Evolutionary conservation across 2,329 filamentous ascomycete genomes (phyloP), one percentile per base, ranked within the genome.

Genomic region (Nothopassalora personata): DNA sequence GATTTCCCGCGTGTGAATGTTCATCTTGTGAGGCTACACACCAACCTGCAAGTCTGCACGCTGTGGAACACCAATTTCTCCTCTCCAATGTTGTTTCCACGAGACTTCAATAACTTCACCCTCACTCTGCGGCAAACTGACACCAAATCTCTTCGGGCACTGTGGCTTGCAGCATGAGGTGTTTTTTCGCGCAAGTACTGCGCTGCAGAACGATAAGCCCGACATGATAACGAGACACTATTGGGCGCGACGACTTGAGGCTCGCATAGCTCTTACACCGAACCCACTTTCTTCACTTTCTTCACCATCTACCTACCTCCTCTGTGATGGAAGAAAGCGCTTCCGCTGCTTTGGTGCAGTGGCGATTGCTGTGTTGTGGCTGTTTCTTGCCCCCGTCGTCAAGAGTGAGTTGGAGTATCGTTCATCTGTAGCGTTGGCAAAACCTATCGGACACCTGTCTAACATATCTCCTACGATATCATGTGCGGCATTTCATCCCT

Each of bases 401-500:
- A 23, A 23, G 23, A 1, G 23, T 23, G 23, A 23, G 23, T 23
- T 23, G 23, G 31, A 8, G 7, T 34, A 11, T 34, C 31, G 7
- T 34, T 11, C 31, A 34, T 11, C 31, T 34, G 31, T 34, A 34
- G 31, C 31, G 5, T 34, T 34, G 31, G 11, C 31, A 34, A 23
- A 11, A 34, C 31, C 31, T 34, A 34, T 11, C 7, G 31, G 31
- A 34, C 4, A 1, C 31, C 31, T 23, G 3, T 23, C 23, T 34
- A 5, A 34, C 31, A 43, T 13, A n/a, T 7, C 39, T 4, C 39
- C 18, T 43, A n/a, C 39, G 8, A 33, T 27, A 56, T n/a, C 46
- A 56, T 56, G 54, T 56, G 54, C 47, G 54, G 54, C 31, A 56
- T 56, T 19, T 56, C 54, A 31, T 46, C 34, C 3, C 11, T 56